Percentiles rank a stretch among this genome's conserved stretches.
Conservation (phyloP, 169 alveolate genomes). For the Babesia gibsoni region DNA sequence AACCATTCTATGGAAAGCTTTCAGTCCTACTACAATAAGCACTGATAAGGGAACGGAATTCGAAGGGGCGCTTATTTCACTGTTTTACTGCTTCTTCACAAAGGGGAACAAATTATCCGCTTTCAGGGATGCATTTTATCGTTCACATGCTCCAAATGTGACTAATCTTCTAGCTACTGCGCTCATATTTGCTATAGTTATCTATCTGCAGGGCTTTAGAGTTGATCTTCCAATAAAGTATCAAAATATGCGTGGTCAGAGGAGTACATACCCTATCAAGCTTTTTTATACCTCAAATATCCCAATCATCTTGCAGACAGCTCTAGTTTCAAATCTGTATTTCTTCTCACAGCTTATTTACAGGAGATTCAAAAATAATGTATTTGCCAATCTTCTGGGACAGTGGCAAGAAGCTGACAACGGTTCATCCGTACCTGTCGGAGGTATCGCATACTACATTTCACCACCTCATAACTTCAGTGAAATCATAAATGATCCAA, state of each 20-base stretch:
- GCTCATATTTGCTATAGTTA: constrained; percentile 95
- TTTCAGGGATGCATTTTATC: constrained; percentile 90
- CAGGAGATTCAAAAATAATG: constrained; percentile 94
- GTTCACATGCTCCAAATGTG: constrained; percentile 98
- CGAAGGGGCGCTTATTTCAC: constrained; percentile 98
- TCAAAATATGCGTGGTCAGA: constrained; percentile 95
- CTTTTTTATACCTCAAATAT: constrained; percentile 99
- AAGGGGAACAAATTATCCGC: constrained; percentile 82
- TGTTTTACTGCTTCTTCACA: constrained; percentile 95
- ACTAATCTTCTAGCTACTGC: constrained; percentile 95
- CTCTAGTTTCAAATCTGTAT: constrained; percentile 97
- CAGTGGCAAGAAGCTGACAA: constrained; percentile 95
- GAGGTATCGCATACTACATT: constrained; percentile 98
- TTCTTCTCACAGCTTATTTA: constrained; percentile 98
- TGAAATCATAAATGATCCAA: constrained; percentile 93
- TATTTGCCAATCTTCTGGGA: constrained; percentile 91
- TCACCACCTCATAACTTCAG: constrained; percentile 95
- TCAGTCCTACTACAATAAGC: constrained; percentile 97
- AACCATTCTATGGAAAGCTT: constrained; percentile 97
- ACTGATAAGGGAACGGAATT: constrained; percentile 97
- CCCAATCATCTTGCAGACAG: constrained; percentile 98
- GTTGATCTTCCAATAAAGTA: constrained; percentile 94
- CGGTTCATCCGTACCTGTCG: constrained; percentile 97
- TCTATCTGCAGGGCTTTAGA: constrained; percentile 98
- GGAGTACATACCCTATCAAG: constrained; percentile 98